Percentiles rank a stretch among this genome's conserved stretches.
phyloP scores from a whole-genome alignment of 176 grass and related monocot genomes.

The Melocanna baccifera region DNA sequence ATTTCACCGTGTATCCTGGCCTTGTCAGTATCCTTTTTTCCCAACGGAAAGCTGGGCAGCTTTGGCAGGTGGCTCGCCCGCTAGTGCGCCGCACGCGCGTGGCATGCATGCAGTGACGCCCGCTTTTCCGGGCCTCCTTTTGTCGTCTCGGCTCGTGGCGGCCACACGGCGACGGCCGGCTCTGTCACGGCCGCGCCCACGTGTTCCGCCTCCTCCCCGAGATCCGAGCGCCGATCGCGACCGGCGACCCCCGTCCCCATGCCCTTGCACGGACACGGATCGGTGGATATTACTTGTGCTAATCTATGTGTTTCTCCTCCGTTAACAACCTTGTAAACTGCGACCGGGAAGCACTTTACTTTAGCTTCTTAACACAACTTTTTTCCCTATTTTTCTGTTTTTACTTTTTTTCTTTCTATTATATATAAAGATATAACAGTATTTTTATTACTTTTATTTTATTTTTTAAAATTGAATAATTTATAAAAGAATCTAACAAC shows the following conservation, averaged over 20 bases:
- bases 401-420: too few species aligned
- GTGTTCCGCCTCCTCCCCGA: not conserved
- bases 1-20: not conserved
- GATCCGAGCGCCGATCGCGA: not conserved
- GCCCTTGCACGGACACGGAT: slow-evolving; percentile 7
- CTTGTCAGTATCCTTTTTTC: not conserved
- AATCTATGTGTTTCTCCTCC: not conserved
- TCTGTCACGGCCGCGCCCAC: not conserved
- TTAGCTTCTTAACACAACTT: too few species aligned
- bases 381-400: too few species aligned
- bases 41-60: not conserved
- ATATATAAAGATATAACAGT: too few species aligned
- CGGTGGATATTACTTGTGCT: not conserved
- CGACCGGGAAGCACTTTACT: too few species aligned
- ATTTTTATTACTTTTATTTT: too few species aligned
- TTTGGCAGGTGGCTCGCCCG: not conserved
- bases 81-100: not conserved
- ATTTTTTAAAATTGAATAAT: too few species aligned
- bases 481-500: too few species aligned
- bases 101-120: not conserved
- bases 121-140: not conserved
- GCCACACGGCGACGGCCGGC: not conserved
- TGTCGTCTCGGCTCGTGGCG: slow-evolving; percentile 22
- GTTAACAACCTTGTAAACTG: not conserved
- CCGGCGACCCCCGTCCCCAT: not conserved